Percentiles rank a stretch among this genome's conserved stretches.
These are phyloP conservation scores for Microascus cirrosus DNA, from an alignment of 2,329 filamentous ascomycete genomes.

Conservation along the genomic window DNA sequence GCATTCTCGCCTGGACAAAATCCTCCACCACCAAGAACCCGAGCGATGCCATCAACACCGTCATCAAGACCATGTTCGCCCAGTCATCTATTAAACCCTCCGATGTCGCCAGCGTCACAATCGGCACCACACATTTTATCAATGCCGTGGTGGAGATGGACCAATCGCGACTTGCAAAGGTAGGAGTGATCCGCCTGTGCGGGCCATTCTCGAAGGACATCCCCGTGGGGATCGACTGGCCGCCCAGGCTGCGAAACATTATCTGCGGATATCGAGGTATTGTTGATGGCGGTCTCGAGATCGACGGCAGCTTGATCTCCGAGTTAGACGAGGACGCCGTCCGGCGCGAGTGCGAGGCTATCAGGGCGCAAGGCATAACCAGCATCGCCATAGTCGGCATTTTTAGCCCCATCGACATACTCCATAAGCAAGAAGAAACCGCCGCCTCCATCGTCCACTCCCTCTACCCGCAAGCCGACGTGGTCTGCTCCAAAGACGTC, in stretches of 20 bases:
- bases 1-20: constrained; percentile 40
- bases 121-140: constrained; percentile 47
- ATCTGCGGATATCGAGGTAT: constrained; percentile 32
- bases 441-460: constrained; percentile 28
- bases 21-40: constrained; percentile 34
- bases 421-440: constrained; percentile 35
- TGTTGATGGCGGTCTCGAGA: constrained; percentile 37
- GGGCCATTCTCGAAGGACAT: constrained; percentile 36
- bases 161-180: constrained; percentile 29
- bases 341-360: constrained; percentile 22
- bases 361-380: constrained; percentile 28
- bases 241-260: constrained; percentile 31
- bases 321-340: constrained; percentile 31
- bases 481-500: constrained; percentile 40
- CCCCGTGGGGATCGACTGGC: constrained; percentile 42
- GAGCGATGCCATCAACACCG: constrained; percentile 30
- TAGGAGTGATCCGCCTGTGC: constrained; percentile 43
- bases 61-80: constrained; percentile 30
- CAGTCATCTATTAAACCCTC: constrained; percentile 17
- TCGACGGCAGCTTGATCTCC: constrained; percentile 35
- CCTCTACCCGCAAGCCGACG: constrained; percentile 26
- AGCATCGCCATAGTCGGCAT: constrained; percentile 36
- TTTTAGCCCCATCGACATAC: constrained; percentile 40
- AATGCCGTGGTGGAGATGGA: constrained; percentile 47
- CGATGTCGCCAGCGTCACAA: constrained; percentile 34